A percentile compares a stretch with the other conserved stretches of the same genome.
phyloP scores from a whole-genome alignment of 257 asterid genomes.

The Linderniella brevidens region DNA sequence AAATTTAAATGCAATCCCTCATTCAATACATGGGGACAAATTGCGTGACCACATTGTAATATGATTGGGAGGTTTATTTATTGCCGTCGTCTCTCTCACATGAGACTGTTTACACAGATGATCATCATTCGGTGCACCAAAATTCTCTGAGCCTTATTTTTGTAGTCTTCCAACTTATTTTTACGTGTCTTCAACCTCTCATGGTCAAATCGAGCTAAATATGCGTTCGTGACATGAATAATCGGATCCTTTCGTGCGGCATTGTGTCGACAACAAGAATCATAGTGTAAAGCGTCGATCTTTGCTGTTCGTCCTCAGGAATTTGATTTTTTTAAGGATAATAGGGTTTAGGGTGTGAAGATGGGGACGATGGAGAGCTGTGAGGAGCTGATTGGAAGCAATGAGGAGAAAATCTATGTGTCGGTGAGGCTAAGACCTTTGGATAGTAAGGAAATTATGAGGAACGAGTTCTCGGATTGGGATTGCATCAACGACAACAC shows the following conservation, averaged over 20 bases:
- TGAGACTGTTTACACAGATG: constrained; percentile 18
- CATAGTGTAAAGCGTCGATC: constrained; percentile 1
- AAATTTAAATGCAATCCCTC: background rate
- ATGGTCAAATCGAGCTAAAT: no score
- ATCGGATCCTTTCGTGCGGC: no score
- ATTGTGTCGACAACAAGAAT: background rate
- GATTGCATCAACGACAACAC: constrained; percentile 63
- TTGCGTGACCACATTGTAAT: background rate
- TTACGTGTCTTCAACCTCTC: no score
- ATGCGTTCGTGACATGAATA: no score
- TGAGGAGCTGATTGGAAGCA: constrained; percentile 14
- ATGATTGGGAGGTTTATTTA: constrained; percentile 15
- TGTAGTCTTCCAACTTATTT: constrained; percentile 5
- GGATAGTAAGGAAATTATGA: constrained; percentile 39
- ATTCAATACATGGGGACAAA: no score
- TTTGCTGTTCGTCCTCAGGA: background rate
- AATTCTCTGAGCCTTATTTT: constrained; percentile 19
- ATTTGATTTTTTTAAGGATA: constrained; percentile 6
- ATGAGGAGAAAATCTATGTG: constrained; percentile 49
- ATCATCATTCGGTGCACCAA: constrained; percentile 19
- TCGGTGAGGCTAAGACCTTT: constrained; percentile 79
- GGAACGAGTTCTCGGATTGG: constrained; percentile 70
- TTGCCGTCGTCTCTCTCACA: constrained; percentile 16
- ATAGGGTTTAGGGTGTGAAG: constrained; percentile 13
- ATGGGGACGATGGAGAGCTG: constrained; percentile 23